phyloP scores from a whole-genome alignment of 2,329 filamentous ascomycete genomes.

The Onygena corvina region DNA sequence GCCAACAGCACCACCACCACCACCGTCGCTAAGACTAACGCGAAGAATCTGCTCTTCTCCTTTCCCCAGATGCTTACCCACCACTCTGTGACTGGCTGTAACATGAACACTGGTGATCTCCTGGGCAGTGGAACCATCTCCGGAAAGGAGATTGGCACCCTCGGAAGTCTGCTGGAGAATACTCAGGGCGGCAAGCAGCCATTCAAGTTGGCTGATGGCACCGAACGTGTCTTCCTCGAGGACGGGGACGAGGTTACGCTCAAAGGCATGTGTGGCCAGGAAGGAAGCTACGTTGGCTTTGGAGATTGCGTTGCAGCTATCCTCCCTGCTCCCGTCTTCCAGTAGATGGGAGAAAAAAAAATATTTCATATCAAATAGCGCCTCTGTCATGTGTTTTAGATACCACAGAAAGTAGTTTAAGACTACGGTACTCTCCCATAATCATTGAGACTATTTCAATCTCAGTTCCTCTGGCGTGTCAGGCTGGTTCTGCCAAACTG shows the following conservation, averaged over 20 bases:
- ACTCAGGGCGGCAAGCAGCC: slow-evolving; percentile 55
- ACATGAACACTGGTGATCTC: slow-evolving; percentile 60
- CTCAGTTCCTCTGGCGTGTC: slow-evolving; percentile 42
- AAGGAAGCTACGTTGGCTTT: slow-evolving; percentile 61
- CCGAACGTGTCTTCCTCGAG: slow-evolving; percentile 57
- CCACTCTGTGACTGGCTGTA: slow-evolving; percentile 64
- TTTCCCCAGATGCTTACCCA: slow-evolving; percentile 76
- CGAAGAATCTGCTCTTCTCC: slow-evolving; percentile 62
- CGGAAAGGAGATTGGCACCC: slow-evolving; percentile 45
- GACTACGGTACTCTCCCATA: neutral
- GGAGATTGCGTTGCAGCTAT: slow-evolving; percentile 39
- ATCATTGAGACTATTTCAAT: slow-evolving; percentile 11
- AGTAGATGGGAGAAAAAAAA: neutral
- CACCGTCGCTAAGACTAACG: slow-evolving; percentile 49
- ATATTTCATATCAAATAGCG: neutral
- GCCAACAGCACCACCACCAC: slow-evolving; percentile 39
- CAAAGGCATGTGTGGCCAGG: slow-evolving; percentile 53
- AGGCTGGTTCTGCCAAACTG: slow-evolving; percentile 43
- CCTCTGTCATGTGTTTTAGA: neutral
- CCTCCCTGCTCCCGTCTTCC: slow-evolving; percentile 12
- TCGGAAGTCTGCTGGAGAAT: slow-evolving; percentile 62
- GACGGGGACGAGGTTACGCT: slow-evolving; percentile 62
- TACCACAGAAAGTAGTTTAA: neutral
- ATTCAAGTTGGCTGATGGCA: slow-evolving; percentile 51
- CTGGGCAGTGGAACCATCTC: slow-evolving; percentile 70